Conservation (phyloP, 305 asterid genomes). For the Fraxinus nigra region DNA sequence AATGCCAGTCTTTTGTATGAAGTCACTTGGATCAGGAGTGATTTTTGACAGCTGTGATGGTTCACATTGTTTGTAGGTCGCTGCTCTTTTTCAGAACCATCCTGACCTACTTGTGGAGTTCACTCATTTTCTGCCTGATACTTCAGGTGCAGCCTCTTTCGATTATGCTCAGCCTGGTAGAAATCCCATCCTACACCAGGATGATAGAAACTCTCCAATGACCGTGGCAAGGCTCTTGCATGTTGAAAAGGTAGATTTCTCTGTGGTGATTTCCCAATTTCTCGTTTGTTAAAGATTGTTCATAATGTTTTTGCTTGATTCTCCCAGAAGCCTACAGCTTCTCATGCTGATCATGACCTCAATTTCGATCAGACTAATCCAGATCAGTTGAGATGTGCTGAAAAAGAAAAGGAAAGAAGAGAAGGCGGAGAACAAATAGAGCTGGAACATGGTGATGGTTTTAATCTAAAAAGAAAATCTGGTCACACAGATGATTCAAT, state of each 20-base stretch:
- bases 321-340: conserved; percentile 54
- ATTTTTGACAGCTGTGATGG: conserved; percentile 19
- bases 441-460: conserved; percentile 46
- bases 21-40: conserved; percentile 6
- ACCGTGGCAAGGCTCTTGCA: conserved; percentile 39
- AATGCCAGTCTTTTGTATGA: conserved; percentile 1
- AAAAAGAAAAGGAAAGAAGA: conserved; percentile 50
- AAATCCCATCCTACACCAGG: conserved; percentile 44
- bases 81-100: conserved; percentile 76
- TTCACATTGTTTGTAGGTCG: conserved; percentile 58
- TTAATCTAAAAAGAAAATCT: conserved; percentile 49
- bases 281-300: conserved; percentile 19
- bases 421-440: conserved; percentile 54
- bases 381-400: conserved; percentile 47
- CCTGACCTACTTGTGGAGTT: conserved; percentile 92
- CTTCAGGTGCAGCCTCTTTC: conserved; percentile 55
- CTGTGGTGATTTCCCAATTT: conserved; percentile 21
- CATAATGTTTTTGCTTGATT: conserved; percentile 28
- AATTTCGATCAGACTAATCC: conserved; percentile 44
- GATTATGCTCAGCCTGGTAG: conserved; percentile 49
- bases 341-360: conserved; percentile 43
- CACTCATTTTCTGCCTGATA: conserved; percentile 84
- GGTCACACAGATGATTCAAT: conserved; percentile 46
- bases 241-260: conserved; percentile 62
- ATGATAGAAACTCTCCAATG: conserved; percentile 62